phyloP scores from a whole-genome alignment of 305 asterid genomes.

The Striga hermonthica region DNA sequence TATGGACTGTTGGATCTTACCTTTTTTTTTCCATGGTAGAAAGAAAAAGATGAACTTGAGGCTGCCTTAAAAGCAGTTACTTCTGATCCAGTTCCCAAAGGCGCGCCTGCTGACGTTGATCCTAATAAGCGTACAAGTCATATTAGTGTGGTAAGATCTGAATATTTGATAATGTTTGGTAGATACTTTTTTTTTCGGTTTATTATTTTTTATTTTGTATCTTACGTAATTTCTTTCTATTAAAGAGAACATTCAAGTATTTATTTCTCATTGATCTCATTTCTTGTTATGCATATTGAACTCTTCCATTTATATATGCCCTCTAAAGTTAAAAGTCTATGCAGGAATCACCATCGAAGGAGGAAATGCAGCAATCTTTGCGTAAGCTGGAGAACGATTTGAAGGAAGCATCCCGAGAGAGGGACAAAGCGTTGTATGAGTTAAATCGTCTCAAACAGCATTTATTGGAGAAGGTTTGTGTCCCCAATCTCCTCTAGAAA shows the following conservation, averaged over 20 bases:
- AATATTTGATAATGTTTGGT: not conserved
- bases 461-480: slow-evolving; percentile 79
- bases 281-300: slow-evolving; percentile 5
- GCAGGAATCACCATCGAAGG: slow-evolving; percentile 57
- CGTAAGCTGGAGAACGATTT: slow-evolving; percentile 77
- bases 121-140: slow-evolving; percentile 35
- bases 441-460: slow-evolving; percentile 95
- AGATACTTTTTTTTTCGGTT: not conserved
- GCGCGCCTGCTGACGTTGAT: slow-evolving; percentile 35
- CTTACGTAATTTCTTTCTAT: not conserved
- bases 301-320: slow-evolving; percentile 9
- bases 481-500: slow-evolving; percentile 24
- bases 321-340: slow-evolving; percentile 28
- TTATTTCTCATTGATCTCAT: not conserved
- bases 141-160: slow-evolving; percentile 50
- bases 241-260: slow-evolving; percentile 14
- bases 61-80: slow-evolving; percentile 55
- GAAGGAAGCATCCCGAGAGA: slow-evolving; percentile 56
- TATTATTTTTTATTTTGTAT: slow-evolving; percentile 9
- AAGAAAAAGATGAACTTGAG: slow-evolving; percentile 66
- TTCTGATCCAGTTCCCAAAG: slow-evolving; percentile 41
- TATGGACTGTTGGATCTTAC: slow-evolving; percentile 32
- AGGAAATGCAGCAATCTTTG: slow-evolving; percentile 62
- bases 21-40: slow-evolving; percentile 53
- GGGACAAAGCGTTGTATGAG: slow-evolving; percentile 77